Base-by-base conservation (phyloP, 140 eudicot genomes). In the Eryngium alpinum region DNA sequence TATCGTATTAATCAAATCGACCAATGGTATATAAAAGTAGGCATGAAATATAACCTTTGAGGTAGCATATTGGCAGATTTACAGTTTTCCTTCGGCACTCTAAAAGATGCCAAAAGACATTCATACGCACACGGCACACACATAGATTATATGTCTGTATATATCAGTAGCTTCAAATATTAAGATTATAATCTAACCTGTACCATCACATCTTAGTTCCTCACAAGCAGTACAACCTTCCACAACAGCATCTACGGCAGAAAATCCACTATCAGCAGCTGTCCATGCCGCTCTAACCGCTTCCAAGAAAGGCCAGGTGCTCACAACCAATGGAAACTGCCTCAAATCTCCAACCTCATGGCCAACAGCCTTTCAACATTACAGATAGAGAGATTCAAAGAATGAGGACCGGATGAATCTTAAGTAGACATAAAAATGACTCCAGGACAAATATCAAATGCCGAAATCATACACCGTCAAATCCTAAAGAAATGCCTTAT, bases 281-380 rank as follows among this genome's bases (percentile, higher is more conserved):
- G 75, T 85, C 97, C 97, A 94, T 73, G 96, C 94, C 62, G 94
- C 96, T 82, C 92, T 89, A 70, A 94, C 97, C 83, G 97, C 97
- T 75, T 94, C 96, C 87, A 86, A 63, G 80, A 92, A 94, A 5
- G 96, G 98, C 97, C 98, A 94, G n/a, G 97, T 94, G 89, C 98
- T 94, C 72, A 94, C 89, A 77, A 94, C 97, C 12, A 94, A 53
- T 34, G 97, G 97, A 81, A 78, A 90, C 44, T 83, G 83, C 79
- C 83, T 87, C 24, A 82, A 78, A 85, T 65, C 83, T 72, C 15
- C 89, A 81, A 77, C 84, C 81, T 86, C 90, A 52, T 82, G 80
- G 69, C 89, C 96, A 71, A 79, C 49, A 73, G 85, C 94, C 97
- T 90, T 63, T 79, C 77, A 33, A 76, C 75, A 86, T n/a, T 79